Percentiles rank a stretch among this genome's conserved stretches.
phyloP scores from a whole-genome alignment of 2,329 filamentous ascomycete species.

The Fusarium haematococcum region DNA sequence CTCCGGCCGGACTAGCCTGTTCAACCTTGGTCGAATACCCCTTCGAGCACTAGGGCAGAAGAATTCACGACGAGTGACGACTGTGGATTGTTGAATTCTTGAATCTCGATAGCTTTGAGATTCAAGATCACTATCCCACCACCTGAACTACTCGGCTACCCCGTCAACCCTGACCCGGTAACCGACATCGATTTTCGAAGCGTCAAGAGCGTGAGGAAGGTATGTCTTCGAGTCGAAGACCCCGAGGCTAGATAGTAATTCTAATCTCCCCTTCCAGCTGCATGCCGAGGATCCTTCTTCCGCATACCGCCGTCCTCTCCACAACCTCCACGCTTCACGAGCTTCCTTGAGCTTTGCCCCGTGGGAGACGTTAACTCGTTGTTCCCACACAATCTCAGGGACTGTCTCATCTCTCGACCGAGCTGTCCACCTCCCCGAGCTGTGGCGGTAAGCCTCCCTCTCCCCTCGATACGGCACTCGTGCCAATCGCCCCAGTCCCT shows the following conservation, averaged over 20 bases:
- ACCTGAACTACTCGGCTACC: conserved; percentile 10
- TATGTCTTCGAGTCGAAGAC: conserved; percentile 37
- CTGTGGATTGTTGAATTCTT: conserved; percentile 26
- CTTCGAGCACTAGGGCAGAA: conserved; percentile 42
- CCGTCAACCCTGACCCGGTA: conserved; percentile 12
- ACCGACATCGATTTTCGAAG: conserved; percentile 20
- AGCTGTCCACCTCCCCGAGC: conserved; percentile 53
- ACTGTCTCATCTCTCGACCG: conserved; percentile 59
- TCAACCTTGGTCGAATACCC: conserved; percentile 50
- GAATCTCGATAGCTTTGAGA: conserved; percentile 1
- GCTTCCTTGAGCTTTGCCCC: conserved; percentile 57
- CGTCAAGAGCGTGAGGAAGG: conserved; percentile 37
- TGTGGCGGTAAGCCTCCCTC: conserved; percentile 64
- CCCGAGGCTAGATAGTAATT: conserved; percentile 27
- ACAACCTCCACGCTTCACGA: conserved; percentile 55
- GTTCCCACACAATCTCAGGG: conserved; percentile 65
- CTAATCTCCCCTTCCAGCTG: conserved; percentile 50
- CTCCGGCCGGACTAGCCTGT: conserved; percentile 22
- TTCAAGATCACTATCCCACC: conserved; percentile 5
- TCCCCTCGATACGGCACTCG: conserved; percentile 37
- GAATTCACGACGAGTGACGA: conserved; percentile 28
- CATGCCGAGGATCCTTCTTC: conserved; percentile 51
- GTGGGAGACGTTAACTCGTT: conserved; percentile 76
- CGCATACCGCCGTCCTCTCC: conserved; percentile 53
- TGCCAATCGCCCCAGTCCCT: conserved; percentile 36